Evolutionary conservation across 2,329 filamentous ascomycete species (phyloP), one percentile per base, ranked within the genome.

Genomic region (Neonectria coccinea): DNA sequence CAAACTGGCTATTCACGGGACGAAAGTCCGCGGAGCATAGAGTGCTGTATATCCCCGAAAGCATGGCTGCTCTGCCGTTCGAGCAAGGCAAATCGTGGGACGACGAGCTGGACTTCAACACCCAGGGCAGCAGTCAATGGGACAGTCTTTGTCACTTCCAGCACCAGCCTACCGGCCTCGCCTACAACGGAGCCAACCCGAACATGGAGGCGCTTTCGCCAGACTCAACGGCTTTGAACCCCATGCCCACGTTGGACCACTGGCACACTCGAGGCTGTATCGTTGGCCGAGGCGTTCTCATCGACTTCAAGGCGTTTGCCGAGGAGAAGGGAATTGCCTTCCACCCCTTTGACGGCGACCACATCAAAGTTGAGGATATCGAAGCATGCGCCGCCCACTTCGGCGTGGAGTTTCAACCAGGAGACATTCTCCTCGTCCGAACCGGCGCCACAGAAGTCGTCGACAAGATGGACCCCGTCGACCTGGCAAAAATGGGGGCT

Each of bases 381-480:
- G 84, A 86, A 57, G 81, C 83, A 9, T 87, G 88, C 36, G 91
- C 88, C 0, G 79, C 79, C 36, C 79, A 84, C 39, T 88, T 92
- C 68, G 85, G 86, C 0, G 80, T 92, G 27, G 85, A 90, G 65
- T 89, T 92, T 71, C 84, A 82, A 0, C 84, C 86, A 2, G 91
- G 90, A 5, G 90, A 92, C 65, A 86, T 93, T 59, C 81, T 93
- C 11, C 81, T 92, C 48, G 75, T 93, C 20, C 84, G 90, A 18
- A 88, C 86, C 1, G 90, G 91, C 0, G 87, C 85, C 69, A 86
- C 88, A 4, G 84, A 89, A 67, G 79, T 84, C 14, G 86, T 91
- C 65, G 80, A 88, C 67, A 75, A 77, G 5, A 84, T 82, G 4
- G 77, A 73, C 3, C 70, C 73, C 0, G 75, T 77, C 9, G 75